Base-by-base conservation (phyloP, 2,329 filamentous ascomycete genomes). In the Fusarium nygamai region DNA sequence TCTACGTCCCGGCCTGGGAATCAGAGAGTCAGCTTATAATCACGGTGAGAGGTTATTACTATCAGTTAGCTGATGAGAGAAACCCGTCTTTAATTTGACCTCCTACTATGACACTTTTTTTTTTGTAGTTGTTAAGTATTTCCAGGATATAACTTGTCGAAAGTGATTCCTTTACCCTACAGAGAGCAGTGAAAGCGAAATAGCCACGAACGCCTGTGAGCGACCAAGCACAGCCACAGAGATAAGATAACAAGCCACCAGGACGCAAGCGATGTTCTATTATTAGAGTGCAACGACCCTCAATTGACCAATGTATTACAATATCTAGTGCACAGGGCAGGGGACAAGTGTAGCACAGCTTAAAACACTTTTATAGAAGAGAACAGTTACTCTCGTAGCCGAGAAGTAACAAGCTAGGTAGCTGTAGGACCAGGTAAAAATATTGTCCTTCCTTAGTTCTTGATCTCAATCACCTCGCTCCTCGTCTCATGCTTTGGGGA, bases 361-460 rank as follows among this genome's bases (percentile, higher is more conserved):
- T 47, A n/a, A n/a, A 29, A n/a, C 31, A 59, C 31, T 48, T 59
- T 50, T 36, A 19, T 34, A 16, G 14, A 48, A 27, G 43, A 27
- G 14, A 36, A 36, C 5, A 4, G 20, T 6, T 12, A 8, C 19
- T 48, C 20, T 29, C 1, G 1, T 1, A 1, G 10, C 2, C 16
- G 14, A 36, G n/a, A 11, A 22, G 29, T 9, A 36, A 10, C 24
- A 1, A 29, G 16, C 16, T 14, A 33, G 19, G 27, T 36, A 13
- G 39, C 24, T 22, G 19, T 5, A 29, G 12, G n/a, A 14, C n/a
- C 39, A 6, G 3, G 36, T 12, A 20, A 24, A 4, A 31, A 4
- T 19, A 9, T 24, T 43, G 8, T 17, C 29, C 16, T 29, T 27
- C 22, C 22, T n/a, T 73, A 74, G 17, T 76, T 67, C 47, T 74